These are phyloP conservation scores for Dianthus caryophyllus DNA, from an alignment of 148 eudicot species.

Conservation along the genomic window DNA sequence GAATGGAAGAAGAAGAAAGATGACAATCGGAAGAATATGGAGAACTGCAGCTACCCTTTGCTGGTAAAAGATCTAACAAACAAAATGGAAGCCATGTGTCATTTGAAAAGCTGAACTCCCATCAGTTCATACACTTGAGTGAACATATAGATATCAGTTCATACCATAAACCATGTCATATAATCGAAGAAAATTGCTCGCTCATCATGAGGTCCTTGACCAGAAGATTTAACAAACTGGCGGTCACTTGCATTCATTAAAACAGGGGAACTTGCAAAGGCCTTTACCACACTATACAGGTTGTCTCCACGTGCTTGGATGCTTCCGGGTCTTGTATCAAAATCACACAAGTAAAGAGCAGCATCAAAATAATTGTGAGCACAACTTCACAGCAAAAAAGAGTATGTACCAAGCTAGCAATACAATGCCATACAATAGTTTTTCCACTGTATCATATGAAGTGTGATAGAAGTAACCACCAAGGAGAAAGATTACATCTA, in stretches of 20 bases:
- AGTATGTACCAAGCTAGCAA: slow-evolving; percentile 26
- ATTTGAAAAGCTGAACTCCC: slow-evolving; percentile 14
- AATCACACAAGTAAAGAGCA: slow-evolving; percentile 34
- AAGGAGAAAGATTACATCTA: slow-evolving; percentile 82
- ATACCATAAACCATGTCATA: slow-evolving; percentile 80
- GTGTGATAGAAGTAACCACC: slow-evolving; percentile 98
- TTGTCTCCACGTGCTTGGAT: slow-evolving; percentile 98
- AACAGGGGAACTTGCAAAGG: slow-evolving; percentile 65
- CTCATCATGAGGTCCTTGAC: slow-evolving; percentile 35
- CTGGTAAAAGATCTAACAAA: slow-evolving; percentile 63
- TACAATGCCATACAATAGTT: slow-evolving; percentile 82
- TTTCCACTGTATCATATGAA: slow-evolving; percentile 78
- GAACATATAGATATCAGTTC: slow-evolving; percentile 7
- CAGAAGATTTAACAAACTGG: slow-evolving; percentile 36
- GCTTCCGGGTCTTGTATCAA: slow-evolving; percentile 79
- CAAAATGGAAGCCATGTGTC: slow-evolving; percentile 2
- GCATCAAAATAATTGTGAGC: slow-evolving; percentile 14
- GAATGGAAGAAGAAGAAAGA: slow-evolving; percentile 63
- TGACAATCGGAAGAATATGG: slow-evolving; percentile 61
- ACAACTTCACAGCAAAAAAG: slow-evolving; percentile 26
- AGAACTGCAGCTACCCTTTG: slow-evolving; percentile 59
- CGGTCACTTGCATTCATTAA: slow-evolving; percentile 58
- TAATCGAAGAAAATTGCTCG: slow-evolving; percentile 84
- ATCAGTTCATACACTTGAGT: not conserved
- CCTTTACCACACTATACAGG: slow-evolving; percentile 67